phyloP scores from a whole-genome alignment of 2,329 filamentous ascomycete genomes.

The Penicillium sp. region DNA sequence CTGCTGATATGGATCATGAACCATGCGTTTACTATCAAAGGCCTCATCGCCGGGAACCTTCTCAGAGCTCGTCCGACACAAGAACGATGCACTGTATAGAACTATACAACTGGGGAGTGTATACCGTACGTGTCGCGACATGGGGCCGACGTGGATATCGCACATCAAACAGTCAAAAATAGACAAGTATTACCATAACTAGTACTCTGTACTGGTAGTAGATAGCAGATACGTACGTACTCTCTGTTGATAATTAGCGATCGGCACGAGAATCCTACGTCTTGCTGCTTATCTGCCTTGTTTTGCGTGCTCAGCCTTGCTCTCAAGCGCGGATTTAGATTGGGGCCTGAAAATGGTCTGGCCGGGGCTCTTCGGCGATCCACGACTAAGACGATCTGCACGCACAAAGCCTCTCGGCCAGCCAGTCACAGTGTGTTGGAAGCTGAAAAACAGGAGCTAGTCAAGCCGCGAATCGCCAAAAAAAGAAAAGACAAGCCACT shows the following conservation, averaged over 20 bases:
- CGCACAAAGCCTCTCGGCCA: neutral
- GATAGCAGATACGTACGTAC: too few relatives aligned
- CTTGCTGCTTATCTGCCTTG: neutral
- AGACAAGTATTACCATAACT: too few relatives aligned
- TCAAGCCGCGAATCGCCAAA: neutral
- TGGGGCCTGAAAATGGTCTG: too few relatives aligned
- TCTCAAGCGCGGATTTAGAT: too few relatives aligned
- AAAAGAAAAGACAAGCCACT: neutral
- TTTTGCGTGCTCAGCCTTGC: neutral
- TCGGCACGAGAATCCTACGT: neutral
- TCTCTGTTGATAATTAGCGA: too few relatives aligned
- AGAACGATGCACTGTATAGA: too few relatives aligned
- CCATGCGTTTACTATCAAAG: slow-evolving; percentile 29
- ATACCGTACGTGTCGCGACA: too few relatives aligned
- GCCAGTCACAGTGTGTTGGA: neutral
- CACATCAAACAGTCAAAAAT: too few relatives aligned
- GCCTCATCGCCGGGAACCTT: slow-evolving; percentile 25
- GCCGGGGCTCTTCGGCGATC: too few relatives aligned
- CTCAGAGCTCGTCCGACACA: neutral
- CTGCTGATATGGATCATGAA: slow-evolving; percentile 31
- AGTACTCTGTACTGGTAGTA: too few relatives aligned
- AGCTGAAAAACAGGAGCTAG: neutral
- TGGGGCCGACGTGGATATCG: too few relatives aligned
- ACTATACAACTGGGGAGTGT: too few relatives aligned
- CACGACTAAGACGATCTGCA: neutral